Evolutionary conservation across 192 early-diverging fungal genomes (phyloP), one percentile per base, ranked within the genome.

Genomic region (Funneliformis mosseae): DNA sequence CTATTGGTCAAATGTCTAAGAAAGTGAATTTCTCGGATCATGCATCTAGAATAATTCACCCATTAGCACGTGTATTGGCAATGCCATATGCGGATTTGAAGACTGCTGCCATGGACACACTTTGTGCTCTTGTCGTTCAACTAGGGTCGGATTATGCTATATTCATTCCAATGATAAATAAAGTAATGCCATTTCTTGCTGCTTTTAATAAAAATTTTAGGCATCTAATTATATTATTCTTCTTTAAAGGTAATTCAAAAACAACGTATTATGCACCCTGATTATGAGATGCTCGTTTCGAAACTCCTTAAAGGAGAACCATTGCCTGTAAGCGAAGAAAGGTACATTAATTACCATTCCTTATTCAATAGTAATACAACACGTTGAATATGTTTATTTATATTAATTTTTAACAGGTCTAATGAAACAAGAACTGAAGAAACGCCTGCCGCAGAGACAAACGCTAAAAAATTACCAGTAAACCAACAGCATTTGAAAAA

Each of bases 141-240:
- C 87, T 99, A 41, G 93, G 91, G 60, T 86, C 89, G 28, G 96
- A 97, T 50, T 99, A 95, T 86, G 84, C 92, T 18, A 90, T 96
- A 67, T 99, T 96, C 79, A 91, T 96, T 75, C 94, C 96, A 4
- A 93, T 93, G 72, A 92, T 99, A 66, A 91, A 92, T 80, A 95
- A 95, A 84, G 92, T 92, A 74, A 59, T 82, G 3, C 3, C 38
- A 45, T 43, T 11, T 64, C 1, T 41, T 62, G 9, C 46, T 28
- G 5, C 41, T 46, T 43, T 74, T 59, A 41, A 28, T 18, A 18
- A 41, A 38, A 23, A 12, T 39, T 14, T 60, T 38, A 33, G 14
- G 12, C 4, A 27, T 60, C 23, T 23, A 61, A 33, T 59, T n/a
- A 23, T 5, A 33, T 48, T 61, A 33, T 33, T 33, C 33, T 39